Conservation (phyloP, 495 filamentous ascomycete species). For the Staphylotrichum tortipilum region DNA sequence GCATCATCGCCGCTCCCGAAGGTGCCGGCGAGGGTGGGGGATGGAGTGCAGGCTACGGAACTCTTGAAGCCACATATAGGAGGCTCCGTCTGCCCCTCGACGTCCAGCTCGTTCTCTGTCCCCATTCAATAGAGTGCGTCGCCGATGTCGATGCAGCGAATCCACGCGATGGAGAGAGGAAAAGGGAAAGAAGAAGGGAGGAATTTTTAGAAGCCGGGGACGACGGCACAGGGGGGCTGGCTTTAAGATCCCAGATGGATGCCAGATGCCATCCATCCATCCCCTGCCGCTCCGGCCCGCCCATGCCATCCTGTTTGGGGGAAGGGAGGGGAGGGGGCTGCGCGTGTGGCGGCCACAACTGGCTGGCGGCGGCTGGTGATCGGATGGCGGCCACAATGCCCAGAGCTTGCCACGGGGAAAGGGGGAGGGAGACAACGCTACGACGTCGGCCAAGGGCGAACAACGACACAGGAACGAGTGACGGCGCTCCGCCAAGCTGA, state of each 20-base stretch:
- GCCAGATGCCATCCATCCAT: no score
- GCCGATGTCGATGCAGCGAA: constrained; percentile 12
- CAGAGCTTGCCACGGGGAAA: no score
- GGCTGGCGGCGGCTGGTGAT: no score
- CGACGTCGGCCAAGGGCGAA: constrained; percentile 6
- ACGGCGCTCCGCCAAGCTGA: not conserved
- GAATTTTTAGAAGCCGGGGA: constrained; percentile 3
- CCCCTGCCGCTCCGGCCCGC: not conserved
- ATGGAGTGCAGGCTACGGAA: constrained; percentile 21
- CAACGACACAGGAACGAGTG: not conserved
- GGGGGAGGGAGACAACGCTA: not conserved
- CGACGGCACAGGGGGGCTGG: no score
- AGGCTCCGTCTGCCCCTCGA: constrained; percentile 44
- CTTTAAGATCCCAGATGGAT: not conserved
- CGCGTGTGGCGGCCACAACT: no score
- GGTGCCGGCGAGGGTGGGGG: constrained; percentile 21
- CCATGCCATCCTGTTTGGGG: no score
- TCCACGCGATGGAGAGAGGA: not conserved
- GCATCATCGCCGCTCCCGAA: not conserved
- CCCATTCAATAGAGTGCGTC: constrained; percentile 35
- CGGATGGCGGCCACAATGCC: no score
- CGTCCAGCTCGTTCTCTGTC: constrained; percentile 37
- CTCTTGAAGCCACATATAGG: constrained; percentile 39
- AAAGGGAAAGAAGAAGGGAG: not conserved
- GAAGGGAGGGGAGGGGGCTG: no score